Percentiles rank a stretch among this genome's conserved stretches.
Conservation (phyloP, 164 flowering plant genomes). For the Cinnamomum chago region DNA sequence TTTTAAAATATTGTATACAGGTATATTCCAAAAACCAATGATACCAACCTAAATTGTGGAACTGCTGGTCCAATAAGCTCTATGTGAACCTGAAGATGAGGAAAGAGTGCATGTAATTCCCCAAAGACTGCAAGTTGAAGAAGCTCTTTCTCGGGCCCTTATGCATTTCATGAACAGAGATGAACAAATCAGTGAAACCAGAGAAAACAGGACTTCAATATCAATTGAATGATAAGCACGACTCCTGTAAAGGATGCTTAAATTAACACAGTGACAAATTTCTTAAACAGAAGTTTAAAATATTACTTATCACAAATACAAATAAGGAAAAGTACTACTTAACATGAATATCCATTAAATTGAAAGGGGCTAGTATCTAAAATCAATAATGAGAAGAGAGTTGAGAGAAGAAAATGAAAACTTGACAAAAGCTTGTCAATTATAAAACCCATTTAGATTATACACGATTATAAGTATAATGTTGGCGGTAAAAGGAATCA, state of each 20-base stretch:
- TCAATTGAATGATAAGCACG: not conserved
- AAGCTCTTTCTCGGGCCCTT: slow-evolving; percentile 94
- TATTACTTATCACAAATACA: no score
- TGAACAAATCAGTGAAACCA: not conserved
- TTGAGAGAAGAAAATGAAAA: not conserved
- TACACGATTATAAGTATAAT: no score
- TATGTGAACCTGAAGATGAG: slow-evolving; percentile 51
- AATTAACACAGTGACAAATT: not conserved
- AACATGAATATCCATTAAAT: no score
- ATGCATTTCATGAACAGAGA: slow-evolving; percentile 6
- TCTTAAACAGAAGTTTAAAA: not conserved
- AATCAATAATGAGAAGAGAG: not conserved
- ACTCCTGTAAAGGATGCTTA: not conserved
- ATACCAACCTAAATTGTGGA: slow-evolving; percentile 56
- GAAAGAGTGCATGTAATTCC: slow-evolving; percentile 78
- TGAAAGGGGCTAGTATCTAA: no score
- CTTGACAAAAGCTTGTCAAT: not conserved
- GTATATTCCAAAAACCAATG: slow-evolving; percentile 1
- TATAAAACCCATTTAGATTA: no score
- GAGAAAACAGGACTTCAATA: not conserved
- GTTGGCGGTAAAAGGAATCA: no score
- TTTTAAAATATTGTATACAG: not conserved
- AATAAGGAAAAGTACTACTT: no score
- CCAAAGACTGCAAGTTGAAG: slow-evolving; percentile 64
- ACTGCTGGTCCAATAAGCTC: slow-evolving; percentile 85